Conservation (phyloP, 2,329 filamentous ascomycete species). For the Phyllosticta citrichinensis region DNA sequence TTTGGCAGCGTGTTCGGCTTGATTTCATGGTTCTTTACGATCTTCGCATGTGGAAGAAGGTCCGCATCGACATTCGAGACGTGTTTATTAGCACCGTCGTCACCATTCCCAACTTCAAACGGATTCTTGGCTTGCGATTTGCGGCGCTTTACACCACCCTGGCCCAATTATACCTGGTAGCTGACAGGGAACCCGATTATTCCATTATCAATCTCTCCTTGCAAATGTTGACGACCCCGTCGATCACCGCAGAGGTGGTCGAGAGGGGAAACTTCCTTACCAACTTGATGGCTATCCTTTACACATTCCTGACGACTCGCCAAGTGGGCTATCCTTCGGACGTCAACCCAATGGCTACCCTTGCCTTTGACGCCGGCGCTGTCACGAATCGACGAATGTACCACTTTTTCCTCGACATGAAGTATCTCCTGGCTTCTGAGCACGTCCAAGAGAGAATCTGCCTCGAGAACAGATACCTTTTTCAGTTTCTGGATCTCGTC, state of each 20-base stretch:
- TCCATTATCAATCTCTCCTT: slow-evolving; percentile 97
- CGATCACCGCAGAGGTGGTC: slow-evolving; percentile 91
- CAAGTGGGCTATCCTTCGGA: slow-evolving; percentile 93
- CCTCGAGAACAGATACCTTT: slow-evolving; percentile 72
- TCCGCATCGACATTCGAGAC: slow-evolving; percentile 79
- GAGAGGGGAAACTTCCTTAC: slow-evolving; percentile 93
- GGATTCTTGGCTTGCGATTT: slow-evolving; percentile 84
- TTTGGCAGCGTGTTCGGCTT: slow-evolving; percentile 79
- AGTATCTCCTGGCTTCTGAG: slow-evolving; percentile 78
- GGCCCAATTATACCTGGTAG: slow-evolving; percentile 89
- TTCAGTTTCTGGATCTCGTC: slow-evolving; percentile 91
- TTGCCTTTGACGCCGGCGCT: slow-evolving; percentile 88
- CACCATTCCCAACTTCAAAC: slow-evolving; percentile 91
- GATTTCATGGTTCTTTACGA: slow-evolving; percentile 96
- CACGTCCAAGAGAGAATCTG: slow-evolving; percentile 81
- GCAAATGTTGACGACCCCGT: slow-evolving; percentile 93
- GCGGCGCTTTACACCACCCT: slow-evolving; percentile 88
- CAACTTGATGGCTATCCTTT: slow-evolving; percentile 88
- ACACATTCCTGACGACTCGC: slow-evolving; percentile 90
- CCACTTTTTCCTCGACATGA: slow-evolving; percentile 92
- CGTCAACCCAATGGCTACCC: slow-evolving; percentile 71
- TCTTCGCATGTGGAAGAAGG: slow-evolving; percentile 90
- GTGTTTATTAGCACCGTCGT: slow-evolving; percentile 96
- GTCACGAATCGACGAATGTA: slow-evolving; percentile 94
- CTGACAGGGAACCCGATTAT: slow-evolving; percentile 91